Percentiles rank a stretch among this genome's conserved stretches.
These are phyloP conservation scores for Russula olivacea DNA, from an alignment of 768 basidiomycete genomes.

Conservation along the genomic window DNA sequence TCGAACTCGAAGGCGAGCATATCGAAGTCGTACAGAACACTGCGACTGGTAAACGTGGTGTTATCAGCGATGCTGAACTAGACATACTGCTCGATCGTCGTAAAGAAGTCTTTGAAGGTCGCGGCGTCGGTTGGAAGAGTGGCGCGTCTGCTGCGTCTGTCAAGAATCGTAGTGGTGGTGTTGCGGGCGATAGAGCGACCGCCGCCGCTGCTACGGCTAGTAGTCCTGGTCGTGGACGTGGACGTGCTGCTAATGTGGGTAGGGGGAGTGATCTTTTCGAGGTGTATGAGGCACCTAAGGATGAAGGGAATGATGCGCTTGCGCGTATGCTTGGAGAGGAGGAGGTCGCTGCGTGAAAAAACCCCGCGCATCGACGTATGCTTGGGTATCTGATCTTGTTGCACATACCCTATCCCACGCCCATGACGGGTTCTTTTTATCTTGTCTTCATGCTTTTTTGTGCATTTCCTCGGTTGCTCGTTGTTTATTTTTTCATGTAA, in stretches of 20 bases:
- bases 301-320: conserved; percentile 60
- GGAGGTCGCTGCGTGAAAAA: conserved; percentile 21
- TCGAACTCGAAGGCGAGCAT: conserved; percentile 81
- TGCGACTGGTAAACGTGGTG: conserved; percentile 57
- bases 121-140: conserved; percentile 71
- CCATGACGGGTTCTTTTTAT: too few species aligned
- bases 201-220: not conserved
- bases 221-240: not conserved
- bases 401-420: not conserved
- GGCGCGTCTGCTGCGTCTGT: conserved; percentile 29
- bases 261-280: conserved; percentile 56
- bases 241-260: conserved; percentile 31
- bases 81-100: conserved; percentile 75
- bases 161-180: conserved; percentile 20
- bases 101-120: conserved; percentile 62
- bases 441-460: too few species aligned
- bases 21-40: conserved; percentile 80
- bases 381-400: not conserved
- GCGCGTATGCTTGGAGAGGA: conserved; percentile 62
- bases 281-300: conserved; percentile 63
- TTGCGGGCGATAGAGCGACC: not conserved
- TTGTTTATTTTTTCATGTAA: too few species aligned
- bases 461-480: too few species aligned
- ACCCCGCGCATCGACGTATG: not conserved
- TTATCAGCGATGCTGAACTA: conserved; percentile 80